Evolutionary conservation across 768 basidiomycete genomes (phyloP).

Genomic region (Rhodotorula graminis): DNA sequence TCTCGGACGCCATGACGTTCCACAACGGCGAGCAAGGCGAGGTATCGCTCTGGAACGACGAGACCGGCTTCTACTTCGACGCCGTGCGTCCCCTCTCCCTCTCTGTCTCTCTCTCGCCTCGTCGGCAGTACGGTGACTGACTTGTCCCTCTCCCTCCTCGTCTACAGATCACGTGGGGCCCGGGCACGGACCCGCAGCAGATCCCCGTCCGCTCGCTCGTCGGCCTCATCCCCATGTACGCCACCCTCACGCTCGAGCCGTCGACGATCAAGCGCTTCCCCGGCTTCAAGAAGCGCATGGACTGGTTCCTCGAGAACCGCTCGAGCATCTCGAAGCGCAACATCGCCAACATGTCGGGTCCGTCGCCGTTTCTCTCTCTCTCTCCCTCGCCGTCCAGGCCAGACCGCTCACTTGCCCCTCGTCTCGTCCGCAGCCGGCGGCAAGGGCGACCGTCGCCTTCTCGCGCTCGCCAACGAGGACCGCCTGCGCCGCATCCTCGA

Average conservation of each 20-base stretch:
- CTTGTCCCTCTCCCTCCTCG: not conserved
- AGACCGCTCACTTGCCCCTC: not conserved
- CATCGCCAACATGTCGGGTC: slow-evolving; percentile 93
- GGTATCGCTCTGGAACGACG: slow-evolving; percentile 84
- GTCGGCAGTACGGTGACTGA: not conserved
- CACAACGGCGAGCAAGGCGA: slow-evolving; percentile 66
- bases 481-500: slow-evolving; percentile 78
- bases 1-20: slow-evolving; percentile 97
- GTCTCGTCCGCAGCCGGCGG: slow-evolving; percentile 52
- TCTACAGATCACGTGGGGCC: slow-evolving; percentile 41
- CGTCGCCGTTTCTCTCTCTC: slow-evolving; percentile 31
- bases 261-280: slow-evolving; percentile 82
- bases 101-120: too few relatives aligned
- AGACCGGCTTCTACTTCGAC: slow-evolving; percentile 98
- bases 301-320: slow-evolving; percentile 97
- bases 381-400: not conserved
- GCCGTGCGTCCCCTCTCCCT: slow-evolving; percentile 49
- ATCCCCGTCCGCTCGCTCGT: slow-evolving; percentile 90
- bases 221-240: slow-evolving; percentile 95
- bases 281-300: slow-evolving; percentile 96
- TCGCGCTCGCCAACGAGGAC: slow-evolving; percentile 89
- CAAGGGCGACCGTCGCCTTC: slow-evolving; percentile 74
- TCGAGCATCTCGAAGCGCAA: slow-evolving; percentile 79
- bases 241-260: slow-evolving; percentile 88
- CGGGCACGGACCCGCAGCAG: slow-evolving; percentile 65